A percentile compares a stretch with the other conserved stretches of the same genome.
These are phyloP conservation scores for Epithemia pelagica DNA, from an alignment of 108 stramenopile genomes.

Conservation along the genomic window DNA sequence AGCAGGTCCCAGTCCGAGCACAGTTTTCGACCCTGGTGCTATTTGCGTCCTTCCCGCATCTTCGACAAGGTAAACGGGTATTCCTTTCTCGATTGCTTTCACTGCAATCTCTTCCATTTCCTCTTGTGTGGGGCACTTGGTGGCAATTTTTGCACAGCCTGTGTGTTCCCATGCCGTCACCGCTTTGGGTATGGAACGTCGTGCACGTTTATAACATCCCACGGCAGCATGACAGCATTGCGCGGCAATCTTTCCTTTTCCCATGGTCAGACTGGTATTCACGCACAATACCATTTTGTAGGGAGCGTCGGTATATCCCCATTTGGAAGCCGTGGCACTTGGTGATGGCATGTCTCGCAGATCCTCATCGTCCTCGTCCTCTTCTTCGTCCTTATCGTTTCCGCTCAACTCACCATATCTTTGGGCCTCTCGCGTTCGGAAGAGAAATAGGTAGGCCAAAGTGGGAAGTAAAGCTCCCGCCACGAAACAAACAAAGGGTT, in stretches of 20 bases:
- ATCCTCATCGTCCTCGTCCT: slow-evolving; percentile 31
- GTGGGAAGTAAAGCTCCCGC: slow-evolving; percentile 41
- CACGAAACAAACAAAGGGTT: slow-evolving; percentile 33
- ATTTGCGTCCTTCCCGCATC: slow-evolving; percentile 94
- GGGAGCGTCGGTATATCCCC: slow-evolving; percentile 69
- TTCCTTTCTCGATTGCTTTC: slow-evolving; percentile 48
- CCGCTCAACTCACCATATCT: neutral
- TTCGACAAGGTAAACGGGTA: slow-evolving; percentile 82
- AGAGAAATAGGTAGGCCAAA: slow-evolving; percentile 17
- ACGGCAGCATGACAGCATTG: slow-evolving; percentile 90
- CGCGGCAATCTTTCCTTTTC: slow-evolving; percentile 88
- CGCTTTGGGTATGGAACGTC: slow-evolving; percentile 52
- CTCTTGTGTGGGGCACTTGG: slow-evolving; percentile 78
- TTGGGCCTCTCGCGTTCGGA: neutral
- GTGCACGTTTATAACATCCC: slow-evolving; percentile 78
- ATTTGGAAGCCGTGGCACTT: slow-evolving; percentile 21
- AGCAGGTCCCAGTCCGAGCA: slow-evolving; percentile 82
- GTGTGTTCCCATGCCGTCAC: slow-evolving; percentile 74
- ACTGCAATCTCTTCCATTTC: slow-evolving; percentile 68
- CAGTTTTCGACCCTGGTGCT: slow-evolving; percentile 86
- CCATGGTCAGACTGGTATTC: slow-evolving; percentile 71
- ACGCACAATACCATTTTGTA: slow-evolving; percentile 85
- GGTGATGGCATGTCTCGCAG: slow-evolving; percentile 2
- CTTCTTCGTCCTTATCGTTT: slow-evolving; percentile 21
- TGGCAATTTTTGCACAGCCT: slow-evolving; percentile 89